phyloP scores from a whole-genome alignment of 257 asterid genomes.

The Solanum boliviense region DNA sequence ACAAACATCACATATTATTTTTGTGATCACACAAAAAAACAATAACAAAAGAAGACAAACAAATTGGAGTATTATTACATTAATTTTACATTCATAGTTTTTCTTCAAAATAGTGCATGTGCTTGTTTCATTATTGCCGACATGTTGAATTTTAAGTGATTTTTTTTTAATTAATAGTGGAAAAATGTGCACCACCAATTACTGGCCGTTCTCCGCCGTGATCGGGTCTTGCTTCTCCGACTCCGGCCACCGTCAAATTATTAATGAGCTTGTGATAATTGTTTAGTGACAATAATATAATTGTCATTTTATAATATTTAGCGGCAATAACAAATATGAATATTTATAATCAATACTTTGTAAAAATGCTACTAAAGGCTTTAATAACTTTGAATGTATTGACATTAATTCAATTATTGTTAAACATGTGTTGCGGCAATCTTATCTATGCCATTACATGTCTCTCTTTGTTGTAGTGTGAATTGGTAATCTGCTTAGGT shows the following conservation, averaged over 20 bases:
- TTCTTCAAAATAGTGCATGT: conserved; percentile 5
- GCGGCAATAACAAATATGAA: too few species aligned
- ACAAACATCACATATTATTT: conserved; percentile 5
- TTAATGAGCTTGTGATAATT: background rate
- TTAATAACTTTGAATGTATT: too few species aligned
- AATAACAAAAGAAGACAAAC: background rate
- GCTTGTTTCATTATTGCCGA: conserved; percentile 27
- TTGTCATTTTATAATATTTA: too few species aligned
- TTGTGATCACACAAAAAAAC: background rate
- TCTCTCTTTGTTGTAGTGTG: background rate
- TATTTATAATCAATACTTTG: too few species aligned
- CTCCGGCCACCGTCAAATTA: background rate
- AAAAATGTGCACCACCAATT: background rate
- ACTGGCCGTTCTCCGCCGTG: conserved; percentile 11
- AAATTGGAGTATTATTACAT: background rate
- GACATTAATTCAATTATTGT: background rate
- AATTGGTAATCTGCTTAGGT: too few species aligned
- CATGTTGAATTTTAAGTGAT: conserved; percentile 3
- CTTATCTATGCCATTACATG: background rate
- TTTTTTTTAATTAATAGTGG: background rate
- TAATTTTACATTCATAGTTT: background rate
- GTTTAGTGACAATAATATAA: too few species aligned
- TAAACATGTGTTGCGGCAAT: background rate
- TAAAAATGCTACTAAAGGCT: too few species aligned
- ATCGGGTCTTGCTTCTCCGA: conserved; percentile 13